phyloP scores from a whole-genome alignment of 441 rosid genomes.

The Melastoma candidum region DNA sequence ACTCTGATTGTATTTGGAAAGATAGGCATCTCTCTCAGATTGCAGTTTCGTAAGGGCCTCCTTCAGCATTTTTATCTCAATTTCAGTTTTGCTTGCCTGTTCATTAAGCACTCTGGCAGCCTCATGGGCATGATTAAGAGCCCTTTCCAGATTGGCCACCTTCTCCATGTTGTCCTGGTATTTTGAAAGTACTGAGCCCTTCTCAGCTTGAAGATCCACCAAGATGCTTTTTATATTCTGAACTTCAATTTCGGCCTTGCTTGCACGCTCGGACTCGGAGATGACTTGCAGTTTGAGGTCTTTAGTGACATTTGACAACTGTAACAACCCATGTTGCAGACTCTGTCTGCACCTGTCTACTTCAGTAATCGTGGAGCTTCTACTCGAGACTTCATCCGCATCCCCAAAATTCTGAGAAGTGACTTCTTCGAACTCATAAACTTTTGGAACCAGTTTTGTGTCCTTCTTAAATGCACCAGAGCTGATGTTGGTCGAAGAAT shows the following conservation, averaged over 20 bases:
- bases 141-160: conserved; percentile 36
- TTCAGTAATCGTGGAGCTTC: conserved; percentile 11
- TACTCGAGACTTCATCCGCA: conserved; percentile 15
- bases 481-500: conserved; percentile 15
- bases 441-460: conserved; percentile 30
- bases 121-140: conserved; percentile 32
- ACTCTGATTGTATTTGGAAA: conserved; percentile 41
- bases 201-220: conserved; percentile 42
- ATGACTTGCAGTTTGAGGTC: conserved; percentile 17
- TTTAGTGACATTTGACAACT: conserved; percentile 22
- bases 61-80: conserved; percentile 41
- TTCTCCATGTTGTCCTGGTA: conserved; percentile 43
- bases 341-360: conserved; percentile 1
- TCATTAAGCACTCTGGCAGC: conserved; percentile 39
- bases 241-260: conserved; percentile 36
- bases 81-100: conserved; percentile 49
- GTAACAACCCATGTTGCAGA: conserved; percentile 13
- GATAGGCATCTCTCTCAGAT: conserved; percentile 39
- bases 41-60: conserved; percentile 44
- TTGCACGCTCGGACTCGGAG: conserved; percentile 25
- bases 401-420: conserved; percentile 10
- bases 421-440: conserved; percentile 19
- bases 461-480: conserved; percentile 32
- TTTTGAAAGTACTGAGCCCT: conserved; percentile 36
- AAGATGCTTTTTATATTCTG: conserved; percentile 37